Evolutionary conservation across 768 basidiomycete genomes (phyloP), one percentile per base, ranked within the genome.

Genomic region (Cyclocybe aegerita): DNA sequence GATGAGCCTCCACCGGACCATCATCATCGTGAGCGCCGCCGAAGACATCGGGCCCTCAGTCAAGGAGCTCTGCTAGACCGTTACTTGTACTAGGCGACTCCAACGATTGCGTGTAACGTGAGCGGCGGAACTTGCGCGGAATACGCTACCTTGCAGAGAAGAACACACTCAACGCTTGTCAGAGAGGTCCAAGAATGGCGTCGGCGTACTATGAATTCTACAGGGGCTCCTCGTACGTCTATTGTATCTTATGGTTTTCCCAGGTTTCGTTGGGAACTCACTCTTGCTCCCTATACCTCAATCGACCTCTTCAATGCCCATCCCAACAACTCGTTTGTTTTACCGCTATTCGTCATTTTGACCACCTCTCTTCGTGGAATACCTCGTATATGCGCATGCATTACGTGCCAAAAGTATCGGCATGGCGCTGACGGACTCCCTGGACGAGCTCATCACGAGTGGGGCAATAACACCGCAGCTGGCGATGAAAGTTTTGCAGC

Each of bases 401-500:
- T 23, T 23, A 23, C 23, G 12, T 49, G 49, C 31, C 31, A 12
- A 44, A 49, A 98, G 97, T 57, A 93, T 98, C 69, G 97, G 97
- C 45, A 92, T 94, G 81, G 93, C 96, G 46, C 79, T 99, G 45
- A 96, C 95, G 10, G 97, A 99, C 75, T 94, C 96, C 57, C 83
- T 99, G 60, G 97, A 99, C 73, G 96, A 98, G 72, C 82, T 99
- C 58, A 98, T 99, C 61, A 96, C 94, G 40, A 90, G 88, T 63
- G 96, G 96, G 2, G 85, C 91, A 43, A 99, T 99, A 62, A 96
- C 94, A 14, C 96, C 96, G 9, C 96, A 98, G 72, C 70, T 98
- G 59, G 97, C 96, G n/a, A 93, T 98, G 88, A 92, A 96, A 70
- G 93, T 97, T n/a, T 71, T 98, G 51, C 88, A 90, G 65, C 96